These are phyloP conservation scores for Eremothecium sinecaudum DNA, from an alignment of 1,139 yeast species.

Conservation along the genomic window DNA sequence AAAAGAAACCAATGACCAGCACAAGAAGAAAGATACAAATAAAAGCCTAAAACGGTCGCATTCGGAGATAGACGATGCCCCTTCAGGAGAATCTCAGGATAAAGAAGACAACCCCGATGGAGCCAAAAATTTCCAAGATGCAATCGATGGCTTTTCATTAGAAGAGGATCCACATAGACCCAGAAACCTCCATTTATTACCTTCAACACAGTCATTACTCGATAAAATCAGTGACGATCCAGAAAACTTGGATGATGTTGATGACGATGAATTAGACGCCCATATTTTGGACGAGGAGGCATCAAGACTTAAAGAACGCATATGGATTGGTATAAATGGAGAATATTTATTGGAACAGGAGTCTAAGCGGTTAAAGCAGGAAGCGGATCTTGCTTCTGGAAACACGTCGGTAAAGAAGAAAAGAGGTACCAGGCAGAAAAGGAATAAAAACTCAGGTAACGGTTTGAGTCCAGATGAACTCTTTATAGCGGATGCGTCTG, in stretches of 20 bases:
- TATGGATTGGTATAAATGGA: constrained; percentile 84
- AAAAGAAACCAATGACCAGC: constrained; percentile 23
- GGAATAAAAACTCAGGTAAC: constrained; percentile 23
- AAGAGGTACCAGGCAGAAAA: constrained; percentile 34
- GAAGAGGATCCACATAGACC: constrained; percentile 42
- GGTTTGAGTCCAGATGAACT: constrained; percentile 5
- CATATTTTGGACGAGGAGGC: constrained; percentile 60
- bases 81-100: constrained; percentile 9
- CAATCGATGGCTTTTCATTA: constrained; percentile 28
- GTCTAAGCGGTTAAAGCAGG: constrained; percentile 67
- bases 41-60: constrained; percentile 15
- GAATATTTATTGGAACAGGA: constrained; percentile 84
- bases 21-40: constrained; percentile 21
- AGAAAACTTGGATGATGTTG: constrained; percentile 62
- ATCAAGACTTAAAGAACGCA: constrained; percentile 55
- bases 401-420: constrained; percentile 50
- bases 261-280: constrained; percentile 64
- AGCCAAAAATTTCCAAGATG: constrained; percentile 18
- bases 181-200: constrained; percentile 43
- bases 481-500: constrained; percentile 22
- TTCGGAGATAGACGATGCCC: constrained; percentile 16
- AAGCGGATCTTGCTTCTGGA: constrained; percentile 78
- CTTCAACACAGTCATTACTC: constrained; percentile 47
- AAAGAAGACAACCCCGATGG: constrained; percentile 8
- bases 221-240: constrained; percentile 50